These are phyloP conservation scores for Cynara cardunculus DNA, from an alignment of 129 eudicot genomes.

Conservation along the genomic window DNA sequence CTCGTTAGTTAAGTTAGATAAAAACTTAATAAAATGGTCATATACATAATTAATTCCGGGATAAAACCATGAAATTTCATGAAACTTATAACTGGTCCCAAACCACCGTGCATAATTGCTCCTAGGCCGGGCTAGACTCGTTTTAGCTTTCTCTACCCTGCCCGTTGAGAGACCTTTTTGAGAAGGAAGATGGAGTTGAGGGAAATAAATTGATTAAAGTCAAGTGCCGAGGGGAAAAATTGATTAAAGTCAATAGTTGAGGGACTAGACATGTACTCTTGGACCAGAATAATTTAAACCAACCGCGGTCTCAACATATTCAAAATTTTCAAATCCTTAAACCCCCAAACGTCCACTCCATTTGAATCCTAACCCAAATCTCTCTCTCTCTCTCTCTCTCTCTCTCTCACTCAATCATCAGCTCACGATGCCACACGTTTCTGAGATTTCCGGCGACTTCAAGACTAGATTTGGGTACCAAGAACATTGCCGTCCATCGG, in stretches of 20 bases:
- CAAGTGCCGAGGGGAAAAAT: not conserved
- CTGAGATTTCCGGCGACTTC: constrained; percentile 50
- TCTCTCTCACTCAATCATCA: constrained; percentile 7
- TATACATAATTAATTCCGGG: too few species aligned
- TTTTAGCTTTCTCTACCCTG: too few species aligned
- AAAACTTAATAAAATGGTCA: too few species aligned
- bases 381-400: not conserved
- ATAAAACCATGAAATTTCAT: too few species aligned
- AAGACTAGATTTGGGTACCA: constrained; percentile 53
- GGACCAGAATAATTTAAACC: not conserved
- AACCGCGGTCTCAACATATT: constrained; percentile 23
- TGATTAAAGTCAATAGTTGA: not conserved
- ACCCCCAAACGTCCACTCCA: constrained; percentile 11
- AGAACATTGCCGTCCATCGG: constrained; percentile 29
- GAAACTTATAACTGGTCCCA: too few species aligned
- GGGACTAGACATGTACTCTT: not conserved
- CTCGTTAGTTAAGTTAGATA: too few species aligned
- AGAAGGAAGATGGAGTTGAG: not conserved
- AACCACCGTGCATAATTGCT: too few species aligned
- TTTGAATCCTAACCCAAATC: constrained; percentile 5
- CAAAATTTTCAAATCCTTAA: constrained; percentile 23
- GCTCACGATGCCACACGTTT: constrained; percentile 47
- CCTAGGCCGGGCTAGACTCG: too few species aligned
- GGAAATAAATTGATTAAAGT: not conserved
- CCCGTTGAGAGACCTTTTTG: too few species aligned